Percentiles rank a stretch among this genome's conserved stretches.
Evolutionary conservation across 768 basidiomycete species (phyloP).

Genomic region (Russula sp.): DNA sequence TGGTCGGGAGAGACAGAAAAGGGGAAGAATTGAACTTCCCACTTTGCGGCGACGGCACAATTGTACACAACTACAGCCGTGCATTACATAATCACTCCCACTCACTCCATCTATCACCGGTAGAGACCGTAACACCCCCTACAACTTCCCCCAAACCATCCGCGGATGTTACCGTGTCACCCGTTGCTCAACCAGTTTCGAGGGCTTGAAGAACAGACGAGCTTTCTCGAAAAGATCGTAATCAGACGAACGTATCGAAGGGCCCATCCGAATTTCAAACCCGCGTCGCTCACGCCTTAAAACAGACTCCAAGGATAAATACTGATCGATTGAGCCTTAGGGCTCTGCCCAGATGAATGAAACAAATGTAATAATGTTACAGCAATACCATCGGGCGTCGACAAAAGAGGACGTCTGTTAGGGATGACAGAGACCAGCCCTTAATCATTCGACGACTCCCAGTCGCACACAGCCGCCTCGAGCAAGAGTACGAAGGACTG

Average conservation of each 20-base stretch:
- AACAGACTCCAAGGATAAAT: too few relatives aligned
- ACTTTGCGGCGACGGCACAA: not conserved
- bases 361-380: not conserved
- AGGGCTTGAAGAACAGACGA: not conserved
- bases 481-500: constrained; percentile 31
- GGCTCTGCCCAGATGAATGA: not conserved
- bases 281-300: not conserved
- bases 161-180: not conserved
- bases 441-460: not conserved
- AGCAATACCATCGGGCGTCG: not conserved
- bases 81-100: not conserved
- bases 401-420: not conserved
- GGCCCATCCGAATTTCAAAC: not conserved
- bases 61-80: not conserved
- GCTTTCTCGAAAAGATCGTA: not conserved
- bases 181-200: not conserved
- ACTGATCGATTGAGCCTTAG: not conserved
- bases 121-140: too few relatives aligned
- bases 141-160: not conserved
- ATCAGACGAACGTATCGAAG: not conserved
- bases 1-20: not conserved
- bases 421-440: not conserved
- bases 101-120: not conserved
- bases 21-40: not conserved
- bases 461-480: constrained; percentile 26